A percentile compares a stretch with the other conserved stretches of the same genome.
These are phyloP conservation scores for Mycena galopus DNA, from an alignment of 768 basidiomycete genomes.

Conservation along the genomic window DNA sequence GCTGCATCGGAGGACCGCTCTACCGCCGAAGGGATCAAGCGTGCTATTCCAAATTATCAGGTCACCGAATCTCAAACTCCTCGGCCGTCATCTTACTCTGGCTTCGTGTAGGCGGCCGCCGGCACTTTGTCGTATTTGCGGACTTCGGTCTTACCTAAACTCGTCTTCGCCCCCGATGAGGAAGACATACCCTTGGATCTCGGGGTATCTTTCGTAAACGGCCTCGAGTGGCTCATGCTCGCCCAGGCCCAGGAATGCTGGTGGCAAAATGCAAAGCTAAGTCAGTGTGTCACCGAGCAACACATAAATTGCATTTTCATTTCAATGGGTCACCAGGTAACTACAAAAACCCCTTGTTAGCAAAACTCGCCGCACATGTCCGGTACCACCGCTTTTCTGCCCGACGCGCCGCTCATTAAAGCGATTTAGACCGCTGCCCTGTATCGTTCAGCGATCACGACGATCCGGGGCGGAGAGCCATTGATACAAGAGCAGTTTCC, in stretches of 20 bases:
- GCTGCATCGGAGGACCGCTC: constrained; percentile 80
- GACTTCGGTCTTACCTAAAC: constrained; percentile 64
- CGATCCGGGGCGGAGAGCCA: constrained; percentile 59
- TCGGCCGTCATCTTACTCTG: constrained; percentile 1
- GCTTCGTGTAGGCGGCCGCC: constrained; percentile 67
- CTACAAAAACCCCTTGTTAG: constrained; percentile 86
- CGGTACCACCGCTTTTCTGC: constrained; percentile 23
- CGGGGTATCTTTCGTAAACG: constrained; percentile 67
- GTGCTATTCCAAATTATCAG: constrained; percentile 79
- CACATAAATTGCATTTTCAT: constrained; percentile 26
- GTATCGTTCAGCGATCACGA: constrained; percentile 65
- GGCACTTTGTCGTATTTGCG: constrained; percentile 77
- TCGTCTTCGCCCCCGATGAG: constrained; percentile 59
- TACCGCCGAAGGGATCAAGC: constrained; percentile 84
- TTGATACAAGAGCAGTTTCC: constrained; percentile 64
- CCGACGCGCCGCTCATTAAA: constrained; percentile 15
- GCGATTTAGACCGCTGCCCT: constrained; percentile 67
- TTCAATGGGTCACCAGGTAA: constrained; percentile 55
- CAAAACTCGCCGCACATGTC: constrained; percentile 85
- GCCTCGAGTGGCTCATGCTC: constrained; percentile 83
- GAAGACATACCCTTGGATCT: constrained; percentile 79
- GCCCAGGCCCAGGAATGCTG: constrained; percentile 98
- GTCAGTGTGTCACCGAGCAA: constrained; percentile 54
- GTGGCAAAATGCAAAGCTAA: constrained; percentile 92
- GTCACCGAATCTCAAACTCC: constrained; percentile 49